These are phyloP conservation scores for Stentor roeselii DNA, from an alignment of 73 alveolate genomes.

Conservation along the genomic window DNA sequence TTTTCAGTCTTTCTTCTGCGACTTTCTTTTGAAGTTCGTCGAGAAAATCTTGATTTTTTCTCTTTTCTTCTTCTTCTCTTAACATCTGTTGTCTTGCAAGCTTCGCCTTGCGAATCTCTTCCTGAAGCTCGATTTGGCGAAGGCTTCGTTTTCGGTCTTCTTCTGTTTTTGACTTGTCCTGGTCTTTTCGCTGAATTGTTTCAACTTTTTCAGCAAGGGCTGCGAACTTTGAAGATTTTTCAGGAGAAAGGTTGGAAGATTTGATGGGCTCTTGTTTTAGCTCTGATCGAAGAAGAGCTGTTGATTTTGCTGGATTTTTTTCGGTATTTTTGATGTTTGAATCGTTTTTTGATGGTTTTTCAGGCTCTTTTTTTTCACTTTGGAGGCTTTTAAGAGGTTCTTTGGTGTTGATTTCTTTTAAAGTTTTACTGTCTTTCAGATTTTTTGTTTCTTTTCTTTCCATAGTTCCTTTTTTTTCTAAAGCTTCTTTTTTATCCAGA, in stretches of 20 bases:
- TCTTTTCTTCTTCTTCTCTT: background rate
- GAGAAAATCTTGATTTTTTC: background rate
- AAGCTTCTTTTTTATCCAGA: background rate
- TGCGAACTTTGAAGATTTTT: background rate
- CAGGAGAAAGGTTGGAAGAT: background rate
- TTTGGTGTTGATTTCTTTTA: no score
- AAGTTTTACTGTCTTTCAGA: no score
- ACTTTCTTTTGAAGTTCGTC: background rate
- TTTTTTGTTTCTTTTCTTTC: no score
- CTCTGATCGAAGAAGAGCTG: background rate
- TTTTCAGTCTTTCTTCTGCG: background rate
- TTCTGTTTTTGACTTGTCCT: background rate
- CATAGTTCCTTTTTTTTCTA: background rate
- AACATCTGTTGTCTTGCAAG: background rate
- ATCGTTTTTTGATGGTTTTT: background rate
- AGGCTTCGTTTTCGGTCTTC: conserved; percentile 2
- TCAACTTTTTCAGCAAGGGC: background rate
- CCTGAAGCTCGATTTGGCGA: background rate
- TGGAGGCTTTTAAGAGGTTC: background rate
- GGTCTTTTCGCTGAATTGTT: background rate
- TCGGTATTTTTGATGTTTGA: background rate
- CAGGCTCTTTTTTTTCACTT: background rate
- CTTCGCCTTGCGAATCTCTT: conserved; percentile 2
- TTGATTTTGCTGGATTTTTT: background rate
- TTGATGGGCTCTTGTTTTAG: background rate